phyloP scores from a whole-genome alignment of 1,284 basidiomycete genomes.

The Athelia psychrophila region DNA sequence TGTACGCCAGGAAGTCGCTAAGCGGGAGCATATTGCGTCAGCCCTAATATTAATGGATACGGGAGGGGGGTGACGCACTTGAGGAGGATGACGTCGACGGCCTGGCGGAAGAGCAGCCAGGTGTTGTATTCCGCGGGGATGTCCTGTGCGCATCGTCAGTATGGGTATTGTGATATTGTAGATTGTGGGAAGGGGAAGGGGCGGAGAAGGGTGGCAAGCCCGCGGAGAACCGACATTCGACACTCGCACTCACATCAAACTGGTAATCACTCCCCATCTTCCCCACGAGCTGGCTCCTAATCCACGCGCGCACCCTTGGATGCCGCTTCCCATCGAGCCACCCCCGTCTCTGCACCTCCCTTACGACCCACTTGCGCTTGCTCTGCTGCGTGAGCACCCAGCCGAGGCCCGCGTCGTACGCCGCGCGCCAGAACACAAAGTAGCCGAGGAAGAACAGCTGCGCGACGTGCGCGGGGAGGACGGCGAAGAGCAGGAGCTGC shows the following conservation, averaged over 20 bases:
- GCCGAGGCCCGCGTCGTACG: constrained; percentile 92
- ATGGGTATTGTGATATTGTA: too few relatives aligned
- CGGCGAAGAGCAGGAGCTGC: constrained; percentile 78
- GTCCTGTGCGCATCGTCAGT: constrained; percentile 48
- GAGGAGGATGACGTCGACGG: constrained; percentile 93
- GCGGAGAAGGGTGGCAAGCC: too few relatives aligned
- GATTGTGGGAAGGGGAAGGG: too few relatives aligned
- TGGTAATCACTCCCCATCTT: constrained; percentile 96
- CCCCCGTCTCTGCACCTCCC: constrained; percentile 73
- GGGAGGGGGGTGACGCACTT: constrained; percentile 59
- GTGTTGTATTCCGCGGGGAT: constrained; percentile 84
- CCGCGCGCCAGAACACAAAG: constrained; percentile 91
- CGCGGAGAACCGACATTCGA: background rate
- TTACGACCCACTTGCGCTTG: constrained; percentile 91
- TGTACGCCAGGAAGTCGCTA: constrained; percentile 94
- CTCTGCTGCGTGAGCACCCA: constrained; percentile 94
- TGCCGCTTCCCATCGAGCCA: constrained; percentile 82
- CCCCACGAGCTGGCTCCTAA: constrained; percentile 80
- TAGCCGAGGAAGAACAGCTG: constrained; percentile 78
- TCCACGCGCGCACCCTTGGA: constrained; percentile 75
- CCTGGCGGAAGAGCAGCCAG: constrained; percentile 90
- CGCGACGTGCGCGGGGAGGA: constrained; percentile 54
- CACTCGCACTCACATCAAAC: constrained; percentile 67
- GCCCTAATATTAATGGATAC: constrained; percentile 10
- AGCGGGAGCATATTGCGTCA: too few relatives aligned